Evolutionary conservation across 768 basidiomycete genomes (phyloP).

Genomic region (Kwoniella heveanensis): DNA sequence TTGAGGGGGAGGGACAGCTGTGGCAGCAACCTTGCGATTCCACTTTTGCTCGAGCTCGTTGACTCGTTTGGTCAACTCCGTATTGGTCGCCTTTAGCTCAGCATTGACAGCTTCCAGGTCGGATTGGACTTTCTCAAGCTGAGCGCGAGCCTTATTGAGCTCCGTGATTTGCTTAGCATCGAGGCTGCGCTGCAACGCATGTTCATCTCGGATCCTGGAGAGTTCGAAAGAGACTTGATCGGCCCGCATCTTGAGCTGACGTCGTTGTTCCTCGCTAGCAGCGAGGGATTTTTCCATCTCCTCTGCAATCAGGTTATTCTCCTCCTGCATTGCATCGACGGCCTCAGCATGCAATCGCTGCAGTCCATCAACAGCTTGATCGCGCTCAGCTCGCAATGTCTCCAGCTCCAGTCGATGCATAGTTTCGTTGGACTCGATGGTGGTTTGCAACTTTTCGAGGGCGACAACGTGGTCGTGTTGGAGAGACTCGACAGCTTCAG

Average conservation of each 20-base stretch:
- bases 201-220: constrained; percentile 40
- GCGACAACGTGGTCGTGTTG: constrained; percentile 24
- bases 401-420: constrained; percentile 10
- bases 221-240: constrained; percentile 47
- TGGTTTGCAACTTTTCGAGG: constrained; percentile 16
- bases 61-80: constrained; percentile 29
- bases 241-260: constrained; percentile 47
- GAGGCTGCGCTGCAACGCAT: constrained; percentile 32
- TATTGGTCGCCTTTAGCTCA: constrained; percentile 28
- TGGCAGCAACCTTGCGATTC: constrained; percentile 9
- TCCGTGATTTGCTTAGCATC: constrained; percentile 35
- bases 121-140: constrained; percentile 24
- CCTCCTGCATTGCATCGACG: constrained; percentile 19
- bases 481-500: constrained; percentile 21
- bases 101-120: constrained; percentile 31
- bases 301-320: constrained; percentile 30
- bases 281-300: constrained; percentile 38
- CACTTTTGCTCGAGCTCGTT: constrained; percentile 29
- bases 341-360: constrained; percentile 18
- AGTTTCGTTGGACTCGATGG: constrained; percentile 7
- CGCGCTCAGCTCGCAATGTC: constrained; percentile 10
- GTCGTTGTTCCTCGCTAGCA: constrained; percentile 37
- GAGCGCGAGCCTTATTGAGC: constrained; percentile 3
- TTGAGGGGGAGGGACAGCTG: constrained; percentile 32
- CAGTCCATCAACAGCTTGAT: constrained; percentile 15